Percentiles rank a stretch among this genome's conserved stretches.
Evolutionary conservation across 768 basidiomycete species (phyloP).

Genomic region (Sarcodon aspratus): DNA sequence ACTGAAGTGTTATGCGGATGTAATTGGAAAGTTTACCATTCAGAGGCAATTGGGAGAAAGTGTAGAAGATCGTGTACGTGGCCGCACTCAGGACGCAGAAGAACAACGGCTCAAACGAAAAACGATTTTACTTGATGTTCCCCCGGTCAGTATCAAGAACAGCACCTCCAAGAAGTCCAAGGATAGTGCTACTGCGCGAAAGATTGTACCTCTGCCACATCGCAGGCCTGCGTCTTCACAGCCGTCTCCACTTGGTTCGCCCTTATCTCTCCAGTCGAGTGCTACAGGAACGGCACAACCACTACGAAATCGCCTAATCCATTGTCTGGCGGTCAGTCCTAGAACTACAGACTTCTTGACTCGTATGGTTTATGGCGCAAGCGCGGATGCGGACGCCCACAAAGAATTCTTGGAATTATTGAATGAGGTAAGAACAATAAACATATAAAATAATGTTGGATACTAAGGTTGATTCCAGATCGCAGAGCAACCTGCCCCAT

Average conservation of each 20-base stretch:
- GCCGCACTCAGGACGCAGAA: conserved; percentile 23
- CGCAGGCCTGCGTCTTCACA: conserved; percentile 3
- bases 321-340: conserved; percentile 39
- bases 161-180: conserved; percentile 10
- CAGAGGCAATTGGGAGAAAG: conserved; percentile 44
- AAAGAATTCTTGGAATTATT: conserved; percentile 37
- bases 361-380: conserved; percentile 32
- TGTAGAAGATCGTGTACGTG: conserved; percentile 31
- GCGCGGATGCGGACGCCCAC: conserved; percentile 21
- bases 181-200: background rate
- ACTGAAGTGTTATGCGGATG: conserved; percentile 63
- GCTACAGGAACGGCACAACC: conserved; percentile 7
- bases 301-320: conserved; percentile 34
- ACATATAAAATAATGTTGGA: background rate
- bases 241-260: conserved; percentile 11
- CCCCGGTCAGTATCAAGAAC: conserved; percentile 24
- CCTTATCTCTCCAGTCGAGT: conserved; percentile 10
- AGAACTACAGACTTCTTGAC: conserved; percentile 27
- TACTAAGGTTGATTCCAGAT: conserved; percentile 24
- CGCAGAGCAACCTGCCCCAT: conserved; percentile 29
- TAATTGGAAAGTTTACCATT: conserved; percentile 62
- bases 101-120: conserved; percentile 37
- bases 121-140: conserved; percentile 29
- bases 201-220: conserved; percentile 2
- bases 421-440: conserved; percentile 29